Percentiles rank a stretch among this genome's conserved stretches.
These are phyloP conservation scores for Epichloe scottii DNA, from an alignment of 2,329 filamentous ascomycete genomes.

Conservation along the genomic window DNA sequence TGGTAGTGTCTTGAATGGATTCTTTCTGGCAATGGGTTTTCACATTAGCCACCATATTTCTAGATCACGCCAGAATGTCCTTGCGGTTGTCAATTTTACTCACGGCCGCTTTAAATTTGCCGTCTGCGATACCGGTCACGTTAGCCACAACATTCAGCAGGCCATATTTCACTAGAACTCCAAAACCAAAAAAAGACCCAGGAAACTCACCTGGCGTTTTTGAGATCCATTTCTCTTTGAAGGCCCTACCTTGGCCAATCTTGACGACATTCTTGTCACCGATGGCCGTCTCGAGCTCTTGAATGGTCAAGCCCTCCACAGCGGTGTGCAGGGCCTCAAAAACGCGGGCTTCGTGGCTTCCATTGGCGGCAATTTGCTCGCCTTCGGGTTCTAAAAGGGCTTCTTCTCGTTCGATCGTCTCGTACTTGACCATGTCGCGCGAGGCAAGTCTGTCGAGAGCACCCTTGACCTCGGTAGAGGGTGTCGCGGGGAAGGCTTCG, in stretches of 20 bases:
- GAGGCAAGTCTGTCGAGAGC: slow-evolving; percentile 77
- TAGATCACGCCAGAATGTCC: too few relatives aligned
- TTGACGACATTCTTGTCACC: slow-evolving; percentile 64
- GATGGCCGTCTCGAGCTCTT: slow-evolving; percentile 56
- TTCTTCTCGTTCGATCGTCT: slow-evolving; percentile 70
- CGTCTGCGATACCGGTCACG: slow-evolving; percentile 3
- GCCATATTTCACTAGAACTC: background rate
- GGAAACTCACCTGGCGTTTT: slow-evolving; percentile 41
- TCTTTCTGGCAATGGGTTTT: slow-evolving; percentile 34
- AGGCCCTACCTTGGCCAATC: slow-evolving; percentile 88
- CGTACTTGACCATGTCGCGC: slow-evolving; percentile 76
- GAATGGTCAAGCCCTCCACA: slow-evolving; percentile 69
- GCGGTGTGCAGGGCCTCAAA: slow-evolving; percentile 62
- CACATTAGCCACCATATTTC: background rate
- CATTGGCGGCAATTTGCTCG: slow-evolving; percentile 57
- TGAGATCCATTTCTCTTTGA: slow-evolving; percentile 64
- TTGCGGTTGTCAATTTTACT: background rate
- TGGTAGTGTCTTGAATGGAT: slow-evolving; percentile 67
- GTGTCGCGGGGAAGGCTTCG: slow-evolving; percentile 54
- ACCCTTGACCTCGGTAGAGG: slow-evolving; percentile 65
- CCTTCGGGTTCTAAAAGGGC: slow-evolving; percentile 64
- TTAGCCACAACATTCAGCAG: slow-evolving; percentile 1
- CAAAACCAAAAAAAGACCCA: slow-evolving; percentile 15
- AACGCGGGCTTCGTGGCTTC: slow-evolving; percentile 72
- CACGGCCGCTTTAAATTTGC: slow-evolving; percentile 7